These are phyloP conservation scores for Dryas octopetala DNA, from an alignment of 306 rosid genomes.

Conservation along the genomic window DNA sequence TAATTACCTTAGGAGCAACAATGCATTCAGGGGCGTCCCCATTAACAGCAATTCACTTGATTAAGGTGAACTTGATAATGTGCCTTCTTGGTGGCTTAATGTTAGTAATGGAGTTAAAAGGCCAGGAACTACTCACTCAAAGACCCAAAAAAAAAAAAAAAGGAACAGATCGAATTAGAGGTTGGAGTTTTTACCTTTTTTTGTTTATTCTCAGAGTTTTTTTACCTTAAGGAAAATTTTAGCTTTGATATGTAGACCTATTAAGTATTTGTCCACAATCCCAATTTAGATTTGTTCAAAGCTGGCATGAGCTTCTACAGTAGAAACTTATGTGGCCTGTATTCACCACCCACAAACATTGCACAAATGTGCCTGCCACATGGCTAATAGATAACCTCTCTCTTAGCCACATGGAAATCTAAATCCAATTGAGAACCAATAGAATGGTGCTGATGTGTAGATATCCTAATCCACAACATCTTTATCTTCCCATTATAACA, in stretches of 20 bases:
- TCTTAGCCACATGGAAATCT: conserved; percentile 42
- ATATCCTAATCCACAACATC: conserved; percentile 83
- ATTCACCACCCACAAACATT: conserved; percentile 21
- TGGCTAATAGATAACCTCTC: conserved; percentile 47
- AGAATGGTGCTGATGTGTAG: conserved; percentile 63
- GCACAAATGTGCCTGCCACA: conserved; percentile 39
- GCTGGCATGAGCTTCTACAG: background rate
- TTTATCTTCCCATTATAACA: conserved; percentile 29
- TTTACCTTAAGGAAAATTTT: background rate
- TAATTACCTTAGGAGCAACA: conserved; percentile 39
- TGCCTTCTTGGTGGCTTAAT: conserved; percentile 47
- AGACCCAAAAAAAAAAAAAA: background rate
- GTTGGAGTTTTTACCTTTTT: background rate
- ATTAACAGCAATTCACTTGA: conserved; percentile 41
- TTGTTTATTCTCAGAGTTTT: too few species aligned
- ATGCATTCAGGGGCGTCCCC: conserved; percentile 55
- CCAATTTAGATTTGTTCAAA: background rate
- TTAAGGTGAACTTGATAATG: conserved; percentile 53
- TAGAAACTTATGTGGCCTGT: conserved; percentile 42
- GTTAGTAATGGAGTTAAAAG: conserved; percentile 52
- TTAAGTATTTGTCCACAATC: background rate
- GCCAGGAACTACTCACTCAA: conserved; percentile 19
- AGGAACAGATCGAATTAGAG: background rate
- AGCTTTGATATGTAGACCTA: background rate
- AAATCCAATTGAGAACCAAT: conserved; percentile 55